phyloP scores from a whole-genome alignment of 164 flowering plant species.

The Euptelea pleiosperma region DNA sequence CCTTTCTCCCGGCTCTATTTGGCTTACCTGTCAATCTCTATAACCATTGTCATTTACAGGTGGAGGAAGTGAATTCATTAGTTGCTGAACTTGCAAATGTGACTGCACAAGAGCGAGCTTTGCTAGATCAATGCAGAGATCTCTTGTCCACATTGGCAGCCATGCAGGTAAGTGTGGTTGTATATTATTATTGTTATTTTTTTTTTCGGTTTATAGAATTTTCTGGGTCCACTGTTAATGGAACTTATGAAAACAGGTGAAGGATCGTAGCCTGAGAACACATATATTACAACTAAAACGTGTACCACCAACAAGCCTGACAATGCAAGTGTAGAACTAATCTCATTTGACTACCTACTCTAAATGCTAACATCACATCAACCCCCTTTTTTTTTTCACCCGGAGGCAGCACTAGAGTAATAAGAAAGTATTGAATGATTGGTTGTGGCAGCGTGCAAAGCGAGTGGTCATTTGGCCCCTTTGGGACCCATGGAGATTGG shows the following conservation, averaged over 20 bases:
- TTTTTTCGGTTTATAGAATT: too few relatives aligned
- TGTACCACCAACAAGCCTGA: constrained; percentile 26
- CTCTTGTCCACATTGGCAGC: constrained; percentile 59
- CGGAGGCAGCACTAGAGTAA: not conserved
- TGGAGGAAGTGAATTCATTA: constrained; percentile 49
- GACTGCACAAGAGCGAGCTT: constrained; percentile 46
- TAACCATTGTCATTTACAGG: constrained; percentile 34
- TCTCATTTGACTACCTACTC: constrained; percentile 17
- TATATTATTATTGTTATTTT: not conserved
- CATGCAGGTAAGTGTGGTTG: constrained; percentile 52
- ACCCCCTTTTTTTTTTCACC: not conserved
- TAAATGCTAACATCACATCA: constrained; percentile 5
- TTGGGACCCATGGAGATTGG: constrained; percentile 4
- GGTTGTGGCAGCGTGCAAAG: not conserved
- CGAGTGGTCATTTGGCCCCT: constrained; percentile 2
- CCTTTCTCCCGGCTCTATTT: not conserved
- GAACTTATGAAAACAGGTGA: constrained; percentile 44
- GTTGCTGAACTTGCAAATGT: constrained; percentile 55
- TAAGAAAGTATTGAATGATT: constrained; percentile 1
- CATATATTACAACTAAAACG: constrained; percentile 53
- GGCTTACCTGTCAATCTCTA: too few relatives aligned
- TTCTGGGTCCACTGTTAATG: too few relatives aligned
- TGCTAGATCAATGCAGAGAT: constrained; percentile 59
- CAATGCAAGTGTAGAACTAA: constrained; percentile 21
- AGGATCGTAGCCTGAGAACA: constrained; percentile 62